Evolutionary conservation across 257 asterid species (phyloP), one percentile per base, ranked within the genome.

Genomic region (Fraxinus anomala): DNA sequence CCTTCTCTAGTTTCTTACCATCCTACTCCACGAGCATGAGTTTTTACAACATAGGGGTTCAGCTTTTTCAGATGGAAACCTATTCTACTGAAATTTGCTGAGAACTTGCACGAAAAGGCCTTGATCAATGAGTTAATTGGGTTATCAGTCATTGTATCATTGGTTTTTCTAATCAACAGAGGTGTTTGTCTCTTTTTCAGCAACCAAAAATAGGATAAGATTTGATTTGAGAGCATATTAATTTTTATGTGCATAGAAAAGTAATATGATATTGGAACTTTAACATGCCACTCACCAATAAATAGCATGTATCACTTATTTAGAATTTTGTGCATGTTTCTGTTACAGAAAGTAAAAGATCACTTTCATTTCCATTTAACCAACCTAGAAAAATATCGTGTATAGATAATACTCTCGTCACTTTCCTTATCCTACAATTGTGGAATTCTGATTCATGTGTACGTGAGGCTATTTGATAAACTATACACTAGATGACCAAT

Each of bases 381-480:
- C 69, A 63, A 26, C 16, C 69, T 11, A 63, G n/a, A 23, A 63
- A 26, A 24, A 63, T 26, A 63, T 63, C 34, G 4, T 12, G 2
- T 10, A 63, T 26, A 12, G 33, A 24, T 13, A 63, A 63, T 11
- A 19, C 17, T 24, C 14, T 63, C 11, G 3, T 24, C 4, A 63
- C 5, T 26, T 24, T 63, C 69, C 69, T 23, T 3, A 7, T 11
- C 69, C 26, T 26, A 3, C 36, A 59, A 9, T 63, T 26, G 3
- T 11, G 6, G 69, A 63, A 63, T 26, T 26, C 19, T 4, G 34
- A 56, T 63, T 31, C 26, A 70, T 56, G 51, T 42, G 42, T 8
- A 31, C 68, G 12, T 47, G 11, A 59, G 23, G 67, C 30, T 73
- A 61, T 28, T 76, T 65, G 10, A 71, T 51, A 56, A 81, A 13